A percentile compares a stretch with the other conserved stretches of the same genome.
These are phyloP conservation scores for Dryadomyces quercus-mongolicae DNA, from an alignment of 2,329 filamentous ascomycete species.

Conservation along the genomic window DNA sequence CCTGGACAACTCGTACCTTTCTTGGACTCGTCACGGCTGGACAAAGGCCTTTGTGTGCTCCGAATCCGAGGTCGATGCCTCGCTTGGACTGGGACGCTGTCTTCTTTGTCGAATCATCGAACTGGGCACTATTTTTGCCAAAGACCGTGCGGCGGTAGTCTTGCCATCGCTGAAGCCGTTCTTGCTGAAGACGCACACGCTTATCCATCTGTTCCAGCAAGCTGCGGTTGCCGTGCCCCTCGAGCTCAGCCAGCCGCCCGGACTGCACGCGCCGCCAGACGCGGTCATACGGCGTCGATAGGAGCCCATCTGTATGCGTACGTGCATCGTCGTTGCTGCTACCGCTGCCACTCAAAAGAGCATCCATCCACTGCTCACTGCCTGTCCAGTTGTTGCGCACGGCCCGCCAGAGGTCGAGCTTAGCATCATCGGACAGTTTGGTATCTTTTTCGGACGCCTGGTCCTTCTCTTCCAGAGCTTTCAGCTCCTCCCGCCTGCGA, in stretches of 20 bases:
- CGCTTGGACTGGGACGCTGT: slow-evolving; percentile 18
- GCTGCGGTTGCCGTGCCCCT: slow-evolving; percentile 30
- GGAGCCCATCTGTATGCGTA: slow-evolving; percentile 45
- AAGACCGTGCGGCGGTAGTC: slow-evolving; percentile 45
- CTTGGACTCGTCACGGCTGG: slow-evolving; percentile 23
- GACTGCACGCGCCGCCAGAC: slow-evolving; percentile 59
- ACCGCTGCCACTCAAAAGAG: slow-evolving; percentile 55
- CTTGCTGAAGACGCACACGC: slow-evolving; percentile 53
- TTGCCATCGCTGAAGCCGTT: slow-evolving; percentile 62
- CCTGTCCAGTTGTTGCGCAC: slow-evolving; percentile 70
- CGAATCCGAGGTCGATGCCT: slow-evolving; percentile 42
- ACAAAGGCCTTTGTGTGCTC: slow-evolving; percentile 35
- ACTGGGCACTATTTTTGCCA: slow-evolving; percentile 15
- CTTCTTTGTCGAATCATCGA: slow-evolving; percentile 14
- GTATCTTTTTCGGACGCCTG: slow-evolving; percentile 14
- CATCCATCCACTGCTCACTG: slow-evolving; percentile 59
- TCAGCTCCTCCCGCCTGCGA: slow-evolving; percentile 21
- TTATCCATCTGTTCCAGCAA: slow-evolving; percentile 60
- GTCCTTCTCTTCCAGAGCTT: slow-evolving; percentile 16
- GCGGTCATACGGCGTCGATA: slow-evolving; percentile 54
- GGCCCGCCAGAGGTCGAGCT: slow-evolving; percentile 41
- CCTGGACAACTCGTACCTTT: slow-evolving; percentile 11
- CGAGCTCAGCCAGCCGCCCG: slow-evolving; percentile 43
- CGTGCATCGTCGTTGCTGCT: slow-evolving; percentile 54
- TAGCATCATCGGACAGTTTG: slow-evolving; percentile 28